Evolutionary conservation across 495 filamentous ascomycete genomes (phyloP).

Genomic region (Aspergillus nidulans): DNA sequence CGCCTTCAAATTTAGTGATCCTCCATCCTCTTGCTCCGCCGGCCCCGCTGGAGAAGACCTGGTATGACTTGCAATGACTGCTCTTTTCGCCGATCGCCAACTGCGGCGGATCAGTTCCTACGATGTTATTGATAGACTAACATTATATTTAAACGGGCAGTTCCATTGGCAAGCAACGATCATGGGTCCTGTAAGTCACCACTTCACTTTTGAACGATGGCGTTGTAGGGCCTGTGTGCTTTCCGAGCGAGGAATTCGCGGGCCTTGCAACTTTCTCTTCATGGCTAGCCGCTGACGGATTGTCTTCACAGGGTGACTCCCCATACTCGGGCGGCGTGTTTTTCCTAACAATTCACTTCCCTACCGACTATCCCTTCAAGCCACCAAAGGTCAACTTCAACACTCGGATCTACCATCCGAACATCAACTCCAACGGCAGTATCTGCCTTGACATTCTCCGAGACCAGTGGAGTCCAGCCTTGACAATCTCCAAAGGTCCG

Average conservation of each 20-base stretch:
- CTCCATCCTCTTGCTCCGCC: conserved; percentile 96
- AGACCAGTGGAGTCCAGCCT: conserved; percentile 97
- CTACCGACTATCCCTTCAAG: conserved; percentile 99
- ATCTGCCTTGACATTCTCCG: conserved; percentile 97
- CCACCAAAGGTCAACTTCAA: conserved; percentile 99
- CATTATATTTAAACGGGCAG: conserved; percentile 41
- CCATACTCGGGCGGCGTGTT: conserved; percentile 97
- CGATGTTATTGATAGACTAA: conserved; percentile 13
- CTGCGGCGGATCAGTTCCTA: conserved; percentile 13
- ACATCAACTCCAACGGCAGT: conserved; percentile 99
- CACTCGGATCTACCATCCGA: conserved; percentile 98
- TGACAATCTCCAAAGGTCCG: conserved; percentile 97
- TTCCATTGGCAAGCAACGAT: conserved; percentile 99
- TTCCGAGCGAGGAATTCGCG: conserved; percentile 1
- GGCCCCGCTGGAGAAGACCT: conserved; percentile 95
- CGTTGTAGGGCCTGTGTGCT: background rate
- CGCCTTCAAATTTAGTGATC: conserved; percentile 60
- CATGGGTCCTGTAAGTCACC: conserved; percentile 90
- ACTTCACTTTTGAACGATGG: background rate
- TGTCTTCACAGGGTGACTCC: conserved; percentile 65
- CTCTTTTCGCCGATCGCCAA: conserved; percentile 8
- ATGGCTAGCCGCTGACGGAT: conserved; percentile 15
- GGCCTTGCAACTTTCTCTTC: conserved; percentile 17
- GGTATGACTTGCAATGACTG: conserved; percentile 55
- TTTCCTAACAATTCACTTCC: conserved; percentile 97